Base-by-base conservation (phyloP, 768 basidiomycete species). In the Fistulinella prunicolor region DNA sequence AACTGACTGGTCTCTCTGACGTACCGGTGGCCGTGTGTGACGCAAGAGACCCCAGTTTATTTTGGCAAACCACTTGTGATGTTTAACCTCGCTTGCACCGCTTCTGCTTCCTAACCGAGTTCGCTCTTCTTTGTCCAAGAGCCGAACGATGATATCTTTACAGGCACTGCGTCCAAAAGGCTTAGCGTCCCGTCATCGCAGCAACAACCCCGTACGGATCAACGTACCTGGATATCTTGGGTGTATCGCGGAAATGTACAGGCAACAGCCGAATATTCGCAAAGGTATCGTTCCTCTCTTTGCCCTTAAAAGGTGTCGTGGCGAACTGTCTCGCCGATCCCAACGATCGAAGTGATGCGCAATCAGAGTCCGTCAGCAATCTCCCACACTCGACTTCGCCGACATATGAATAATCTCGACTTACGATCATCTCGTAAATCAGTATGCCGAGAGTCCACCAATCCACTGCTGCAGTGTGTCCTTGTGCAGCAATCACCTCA, bases 371-470 rank as follows among this genome's bases (percentile, higher is more conserved):
- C 72, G 62, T 70, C 58, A 68, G 57, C 59, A 47, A 53, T 62
- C 51, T 42, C 51, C 47, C 56, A 57, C 60, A 56, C 34, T 42
- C 47, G 39, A 53, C 56, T 42, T 50, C 26, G 24, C 16, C 30
- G 29, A 38, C 45, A 26, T 22, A 52, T 54, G 58, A 64, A 64
- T 63, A 63, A 62, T 58, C 57, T 66, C 44, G 63, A 70, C 90
- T 79, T 78, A 93, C 90, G 70, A 94, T 93, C 92, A 96, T 96
- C 74, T 99, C 96, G 74, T 94, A 96, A 61, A 98, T 91, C 62
- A 99, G 81, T 62, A 98, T 97, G 32, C 96, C 96, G 42, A 97
- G 75, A 26, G 96, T 98, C 96, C 92, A 94, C 95, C 95, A 99
- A 72, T 99, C 96, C 43, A 99, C 96, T 13, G 95, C 94, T 53